Evolutionary conservation across 2,329 filamentous ascomycete species (phyloP), one percentile per base, ranked within the genome.

Genomic region (Pseudocercospora cruenta): DNA sequence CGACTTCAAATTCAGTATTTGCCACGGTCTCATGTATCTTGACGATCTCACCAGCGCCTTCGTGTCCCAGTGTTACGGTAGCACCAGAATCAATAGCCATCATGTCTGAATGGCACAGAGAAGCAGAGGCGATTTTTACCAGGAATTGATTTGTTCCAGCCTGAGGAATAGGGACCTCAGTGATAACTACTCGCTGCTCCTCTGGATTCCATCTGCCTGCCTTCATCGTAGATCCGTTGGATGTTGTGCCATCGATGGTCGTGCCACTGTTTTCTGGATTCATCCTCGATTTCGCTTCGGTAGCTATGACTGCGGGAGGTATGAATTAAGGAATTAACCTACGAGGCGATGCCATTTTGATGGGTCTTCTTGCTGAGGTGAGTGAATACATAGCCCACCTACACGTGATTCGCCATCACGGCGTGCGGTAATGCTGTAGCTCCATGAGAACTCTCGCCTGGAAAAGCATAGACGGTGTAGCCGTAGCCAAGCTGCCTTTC

Each of bases 41-140:
- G 51, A 67, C 68, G 21, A 70, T 67, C 45, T 66, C 61, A 26
- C 68, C 68, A n/a, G 68, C 68, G 10, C 66, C 68, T 60, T 70
- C 68, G 54, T 70, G 66, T 26, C 68, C 68, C 2, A 68, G 58
- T 8, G 66, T 68, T 6, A 53, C 39, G 2, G 68, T 67, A 8
- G 60, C 39, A 28, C 60, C 57, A 10, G 66, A 61, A 28, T 68
- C 66, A 21, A 68, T 64, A 8, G 66, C 61, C 66, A 68, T 62
- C 43, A 67, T 68, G 19, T 70, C 69, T 21, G 61, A 65, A 39
- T 67, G 67, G 60, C 69, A 69, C 22, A 67, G 58, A 16, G 66
- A 68, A 10, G 68, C 68, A 31, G 49, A 68, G 4, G 68, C 66
- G 14, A 67, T 61, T 36, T 69, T 69, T 26, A 70, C 62, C 21